phyloP scores from a whole-genome alignment of 164 flowering plant genomes.

The Tinospora cordifolia region DNA sequence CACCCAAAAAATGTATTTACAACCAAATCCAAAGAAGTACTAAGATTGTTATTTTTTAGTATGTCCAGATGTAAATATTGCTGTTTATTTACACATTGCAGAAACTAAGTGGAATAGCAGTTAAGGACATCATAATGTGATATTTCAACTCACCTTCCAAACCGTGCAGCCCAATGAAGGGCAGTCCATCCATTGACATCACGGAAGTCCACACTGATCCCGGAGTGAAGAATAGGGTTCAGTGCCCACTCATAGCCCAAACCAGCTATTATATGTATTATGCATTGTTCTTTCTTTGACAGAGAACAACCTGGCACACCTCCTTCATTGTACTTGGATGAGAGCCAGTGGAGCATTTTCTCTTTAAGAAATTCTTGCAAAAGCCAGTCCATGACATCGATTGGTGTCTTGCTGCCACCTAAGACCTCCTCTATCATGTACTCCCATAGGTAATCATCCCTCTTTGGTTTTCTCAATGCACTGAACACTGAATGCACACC shows the following conservation, averaged over 20 bases:
- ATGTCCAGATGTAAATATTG: background rate
- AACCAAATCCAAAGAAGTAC: background rate
- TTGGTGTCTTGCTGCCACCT: slow-evolving; percentile 48
- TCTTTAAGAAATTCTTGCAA: slow-evolving; percentile 72
- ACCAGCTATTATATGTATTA: slow-evolving; percentile 83
- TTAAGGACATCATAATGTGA: background rate
- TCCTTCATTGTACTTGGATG: slow-evolving; percentile 26
- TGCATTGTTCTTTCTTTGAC: slow-evolving; percentile 88
- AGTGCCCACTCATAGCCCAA: slow-evolving; percentile 97
- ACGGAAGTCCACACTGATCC: slow-evolving; percentile 77
- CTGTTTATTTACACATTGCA: background rate
- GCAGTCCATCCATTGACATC: slow-evolving; percentile 94
- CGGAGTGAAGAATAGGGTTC: slow-evolving; percentile 50
- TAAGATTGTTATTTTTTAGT: background rate
- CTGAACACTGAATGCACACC: slow-evolving; percentile 24
- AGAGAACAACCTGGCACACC: slow-evolving; percentile 34
- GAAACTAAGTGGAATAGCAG: background rate
- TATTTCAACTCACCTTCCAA: slow-evolving; percentile 61
- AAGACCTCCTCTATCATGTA: slow-evolving; percentile 50
- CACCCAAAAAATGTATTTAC: background rate
- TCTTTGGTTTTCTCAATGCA: slow-evolving; percentile 22
- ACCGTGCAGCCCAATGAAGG: slow-evolving; percentile 98
- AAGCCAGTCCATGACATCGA: slow-evolving; percentile 51
- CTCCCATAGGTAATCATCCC: slow-evolving; percentile 52
- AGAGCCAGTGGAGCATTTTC: slow-evolving; percentile 68